Percentiles rank a stretch among this genome's conserved stretches.
phyloP scores from a whole-genome alignment of 169 alveolate species.

The Eimeria sp. region DNA sequence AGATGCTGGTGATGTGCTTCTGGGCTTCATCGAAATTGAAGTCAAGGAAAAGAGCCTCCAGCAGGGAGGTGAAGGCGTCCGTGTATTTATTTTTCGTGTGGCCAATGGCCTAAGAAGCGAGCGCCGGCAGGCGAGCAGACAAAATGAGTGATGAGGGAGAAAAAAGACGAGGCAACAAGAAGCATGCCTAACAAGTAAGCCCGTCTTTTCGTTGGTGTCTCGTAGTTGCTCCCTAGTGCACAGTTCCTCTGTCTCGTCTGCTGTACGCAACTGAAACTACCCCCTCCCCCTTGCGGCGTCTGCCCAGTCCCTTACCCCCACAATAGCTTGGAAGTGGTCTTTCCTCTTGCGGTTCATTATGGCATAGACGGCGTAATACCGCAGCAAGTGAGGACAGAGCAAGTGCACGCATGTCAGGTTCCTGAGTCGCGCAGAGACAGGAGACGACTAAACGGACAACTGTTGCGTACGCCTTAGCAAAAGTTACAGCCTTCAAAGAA shows the following conservation, averaged over 20 bases:
- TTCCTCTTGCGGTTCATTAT: constrained; percentile 80
- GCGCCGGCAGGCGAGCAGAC: neutral
- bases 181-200: neutral
- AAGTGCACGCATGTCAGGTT: constrained; percentile 71
- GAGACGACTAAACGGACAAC: neutral
- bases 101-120: constrained; percentile 84
- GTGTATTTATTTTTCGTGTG: constrained; percentile 88
- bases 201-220: neutral
- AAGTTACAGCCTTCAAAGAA: neutral
- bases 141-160: neutral
- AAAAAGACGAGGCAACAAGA: neutral
- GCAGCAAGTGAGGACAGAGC: constrained; percentile 82
- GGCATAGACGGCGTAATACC: constrained; percentile 82
- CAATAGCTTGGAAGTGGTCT: constrained; percentile 80
- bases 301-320: constrained; percentile 56
- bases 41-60: constrained; percentile 92
- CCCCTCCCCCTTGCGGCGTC: neutral
- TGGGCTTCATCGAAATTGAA: constrained; percentile 95
- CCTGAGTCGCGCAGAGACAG: constrained; percentile 24
- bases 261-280: neutral
- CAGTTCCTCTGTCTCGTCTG: neutral
- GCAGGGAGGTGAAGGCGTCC: constrained; percentile 94
- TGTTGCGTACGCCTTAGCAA: neutral
- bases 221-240: neutral
- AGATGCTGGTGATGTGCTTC: constrained; percentile 88